Conservation (phyloP, 352 stramenopile species). For the Globisporangium nunn region DNA sequence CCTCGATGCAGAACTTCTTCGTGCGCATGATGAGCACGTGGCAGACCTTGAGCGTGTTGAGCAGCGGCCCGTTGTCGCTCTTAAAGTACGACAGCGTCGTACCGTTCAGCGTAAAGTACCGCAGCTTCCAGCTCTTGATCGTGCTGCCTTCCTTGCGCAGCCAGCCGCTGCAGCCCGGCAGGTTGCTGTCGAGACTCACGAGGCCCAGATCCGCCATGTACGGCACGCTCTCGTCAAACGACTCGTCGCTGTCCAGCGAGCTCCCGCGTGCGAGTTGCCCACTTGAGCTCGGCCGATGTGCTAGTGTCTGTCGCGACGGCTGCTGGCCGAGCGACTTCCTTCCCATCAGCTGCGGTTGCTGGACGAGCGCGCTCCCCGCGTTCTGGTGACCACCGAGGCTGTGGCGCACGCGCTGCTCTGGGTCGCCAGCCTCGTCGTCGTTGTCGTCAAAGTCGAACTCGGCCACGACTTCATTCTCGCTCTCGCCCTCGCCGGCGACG, state of each 20-base stretch:
- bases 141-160: slow-evolving; percentile 77
- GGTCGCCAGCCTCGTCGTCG: slow-evolving; percentile 22
- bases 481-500: slow-evolving; percentile 30
- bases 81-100: slow-evolving; percentile 81
- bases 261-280: slow-evolving; percentile 5
- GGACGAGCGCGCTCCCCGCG: too few relatives aligned
- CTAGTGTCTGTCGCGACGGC: neutral
- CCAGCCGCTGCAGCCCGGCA: slow-evolving; percentile 57
- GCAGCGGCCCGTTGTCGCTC: slow-evolving; percentile 62
- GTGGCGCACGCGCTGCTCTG: slow-evolving; percentile 13
- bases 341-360: too few relatives aligned
- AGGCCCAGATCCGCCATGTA: slow-evolving; percentile 4
- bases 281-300: neutral
- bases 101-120: slow-evolving; percentile 75
- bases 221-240: slow-evolving; percentile 5
- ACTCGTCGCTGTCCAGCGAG: slow-evolving; percentile 12
- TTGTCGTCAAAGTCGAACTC: slow-evolving; percentile 56
- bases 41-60: slow-evolving; percentile 60
- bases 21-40: slow-evolving; percentile 58
- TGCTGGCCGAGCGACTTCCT: slow-evolving; percentile 3
- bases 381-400: slow-evolving; percentile 2
- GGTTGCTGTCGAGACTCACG: slow-evolving; percentile 8
- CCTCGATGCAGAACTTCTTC: slow-evolving; percentile 69
- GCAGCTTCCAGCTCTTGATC: slow-evolving; percentile 79
- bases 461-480: neutral